Base-by-base conservation (phyloP, 106 monocot species). In the Dendrobium chrysotoxum region DNA sequence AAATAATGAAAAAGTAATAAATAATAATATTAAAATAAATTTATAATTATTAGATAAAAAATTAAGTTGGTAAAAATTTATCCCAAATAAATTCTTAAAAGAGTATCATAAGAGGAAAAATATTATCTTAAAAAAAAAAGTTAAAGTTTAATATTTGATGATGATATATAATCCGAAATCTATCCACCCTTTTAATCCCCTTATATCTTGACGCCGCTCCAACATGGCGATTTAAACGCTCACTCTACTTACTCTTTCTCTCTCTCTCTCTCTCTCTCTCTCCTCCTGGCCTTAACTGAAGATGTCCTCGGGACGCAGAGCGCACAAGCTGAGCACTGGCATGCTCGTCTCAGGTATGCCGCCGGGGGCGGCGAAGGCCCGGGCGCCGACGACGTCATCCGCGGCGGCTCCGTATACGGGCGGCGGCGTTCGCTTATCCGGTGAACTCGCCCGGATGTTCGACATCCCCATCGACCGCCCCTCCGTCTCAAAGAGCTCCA, bases 241-340 rank as follows among this genome's bases (percentile, higher is more conserved):
- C 8, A 44, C 44, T 44, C 9, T 5, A 40, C 4, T 2, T 40
- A 46, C 9, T 46, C 61, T n/a, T 23, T 61, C n/a, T n/a, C n/a
- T n/a, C n/a, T n/a, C n/a, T n/a, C 23, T 64, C 64, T 64, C 64
- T 4, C 1, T 64, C 23, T 50, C 23, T 25, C 64, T 65, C 23
- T 2, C 25, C 12, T 12, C 4, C 26, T 65, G 25, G 4, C 23
- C 18, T 20, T 26, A 0, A 65, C 10, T 26, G 64, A 23, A 26
- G 64, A 65, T 65, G 64, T 50, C 50, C 50, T 65, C 64, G 12
- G 64, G 64, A 65, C 64, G 64, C 21, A 65, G 25, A 65, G 23
- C 64, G 5, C 87, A 87, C 81, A 85, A 90, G 83, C 82, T 90
- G 9, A 80, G 85, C 76, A 85, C 74, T 40, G 89, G 89, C 4